phyloP scores from a whole-genome alignment of 1,284 basidiomycete genomes.

The Naganishia albida region DNA sequence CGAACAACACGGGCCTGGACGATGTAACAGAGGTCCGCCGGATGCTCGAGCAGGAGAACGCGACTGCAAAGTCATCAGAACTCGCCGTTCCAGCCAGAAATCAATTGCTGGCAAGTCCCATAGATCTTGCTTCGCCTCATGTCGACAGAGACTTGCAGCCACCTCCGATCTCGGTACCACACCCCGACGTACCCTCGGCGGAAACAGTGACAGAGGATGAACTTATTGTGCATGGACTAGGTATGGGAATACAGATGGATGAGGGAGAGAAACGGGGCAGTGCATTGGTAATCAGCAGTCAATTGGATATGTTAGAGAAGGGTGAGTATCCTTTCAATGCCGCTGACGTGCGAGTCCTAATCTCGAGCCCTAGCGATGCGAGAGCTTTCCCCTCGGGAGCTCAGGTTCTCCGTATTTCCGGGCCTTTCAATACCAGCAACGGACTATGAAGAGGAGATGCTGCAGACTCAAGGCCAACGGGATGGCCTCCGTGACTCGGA shows the following conservation, averaged over 20 bases:
- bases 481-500: not conserved
- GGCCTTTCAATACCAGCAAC: not conserved
- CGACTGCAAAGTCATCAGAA: constrained; percentile 2
- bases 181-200: constrained; percentile 13
- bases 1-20: not conserved
- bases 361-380: constrained; percentile 45
- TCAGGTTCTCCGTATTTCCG: constrained; percentile 40
- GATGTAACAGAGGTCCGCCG: constrained; percentile 33
- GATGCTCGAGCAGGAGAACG: constrained; percentile 24
- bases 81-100: constrained; percentile 14
- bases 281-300: constrained; percentile 51
- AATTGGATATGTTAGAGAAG: constrained; percentile 50
- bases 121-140: constrained; percentile 30
- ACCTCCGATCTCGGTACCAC: constrained; percentile 1
- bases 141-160: not conserved
- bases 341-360: not conserved
- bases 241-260: constrained; percentile 33
- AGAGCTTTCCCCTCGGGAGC: constrained; percentile 49
- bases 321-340: constrained; percentile 37
- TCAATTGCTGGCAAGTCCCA: constrained; percentile 45
- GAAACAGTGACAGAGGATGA: not conserved
- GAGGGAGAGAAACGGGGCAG: constrained; percentile 47
- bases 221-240: constrained; percentile 23
- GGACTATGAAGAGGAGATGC: not conserved
- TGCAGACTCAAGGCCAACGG: not conserved